These are phyloP conservation scores for Apiospora koreana DNA, from an alignment of 2,329 filamentous ascomycete species.

Conservation along the genomic window DNA sequence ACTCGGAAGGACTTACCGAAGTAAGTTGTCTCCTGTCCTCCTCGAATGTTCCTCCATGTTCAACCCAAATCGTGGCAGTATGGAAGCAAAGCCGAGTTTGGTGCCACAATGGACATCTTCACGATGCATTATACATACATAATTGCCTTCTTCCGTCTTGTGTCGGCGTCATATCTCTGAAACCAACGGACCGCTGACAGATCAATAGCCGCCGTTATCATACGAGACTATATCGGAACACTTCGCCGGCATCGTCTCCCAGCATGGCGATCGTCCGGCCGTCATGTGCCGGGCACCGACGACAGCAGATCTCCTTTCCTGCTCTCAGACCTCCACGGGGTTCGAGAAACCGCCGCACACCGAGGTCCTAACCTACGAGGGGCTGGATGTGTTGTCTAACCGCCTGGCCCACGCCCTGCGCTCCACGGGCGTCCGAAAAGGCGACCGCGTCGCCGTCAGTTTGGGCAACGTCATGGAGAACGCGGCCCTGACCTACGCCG, in stretches of 20 bases:
- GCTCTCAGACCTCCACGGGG: neutral
- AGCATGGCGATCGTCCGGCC: slow-evolving; percentile 64
- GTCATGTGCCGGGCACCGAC: slow-evolving; percentile 53
- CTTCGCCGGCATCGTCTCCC: slow-evolving; percentile 65
- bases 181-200: neutral
- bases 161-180: neutral
- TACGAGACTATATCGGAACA: slow-evolving; percentile 71
- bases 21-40: slow-evolving; percentile 22
- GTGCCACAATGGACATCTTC: neutral
- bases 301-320: slow-evolving; percentile 17
- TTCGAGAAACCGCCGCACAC: slow-evolving; percentile 55
- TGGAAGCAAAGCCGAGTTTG: neutral
- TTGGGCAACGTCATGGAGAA: slow-evolving; percentile 86
- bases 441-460: slow-evolving; percentile 82
- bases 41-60: neutral
- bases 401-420: slow-evolving; percentile 70
- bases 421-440: slow-evolving; percentile 73
- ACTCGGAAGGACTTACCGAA: slow-evolving; percentile 33
- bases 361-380: slow-evolving; percentile 70
- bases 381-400: slow-evolving; percentile 76
- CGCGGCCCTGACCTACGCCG: slow-evolving; percentile 80
- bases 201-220: slow-evolving; percentile 64
- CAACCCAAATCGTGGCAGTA: neutral
- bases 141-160: neutral
- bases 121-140: neutral